These are phyloP conservation scores for Meira miltonrushii DNA, from an alignment of 1,284 basidiomycete species.

Conservation along the genomic window DNA sequence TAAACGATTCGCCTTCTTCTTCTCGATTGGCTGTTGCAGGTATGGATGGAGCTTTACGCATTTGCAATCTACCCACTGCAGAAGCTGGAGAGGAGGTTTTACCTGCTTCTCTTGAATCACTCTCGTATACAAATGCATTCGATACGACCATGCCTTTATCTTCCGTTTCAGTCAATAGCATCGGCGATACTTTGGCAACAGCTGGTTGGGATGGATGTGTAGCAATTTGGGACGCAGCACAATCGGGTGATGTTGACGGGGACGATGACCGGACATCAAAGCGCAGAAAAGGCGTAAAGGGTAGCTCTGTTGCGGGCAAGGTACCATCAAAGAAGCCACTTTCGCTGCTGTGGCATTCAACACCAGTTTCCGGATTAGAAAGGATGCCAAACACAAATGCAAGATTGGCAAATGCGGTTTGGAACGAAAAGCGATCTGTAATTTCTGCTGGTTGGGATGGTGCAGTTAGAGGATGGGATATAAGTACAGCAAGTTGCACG, in stretches of 20 bases:
- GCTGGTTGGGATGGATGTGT: slow-evolving; percentile 46
- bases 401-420: slow-evolving; percentile 27
- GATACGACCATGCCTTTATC: not conserved
- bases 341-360: slow-evolving; percentile 21
- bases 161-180: not conserved
- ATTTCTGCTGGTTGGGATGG: slow-evolving; percentile 46
- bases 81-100: not conserved
- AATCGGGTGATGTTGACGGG: slow-evolving; percentile 18
- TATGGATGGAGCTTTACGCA: slow-evolving; percentile 3
- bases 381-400: slow-evolving; percentile 19
- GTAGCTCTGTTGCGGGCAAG: too few relatives aligned
- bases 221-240: slow-evolving; percentile 32
- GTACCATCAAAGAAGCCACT: slow-evolving; percentile 3
- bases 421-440: slow-evolving; percentile 13
- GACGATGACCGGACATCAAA: slow-evolving; percentile 13
- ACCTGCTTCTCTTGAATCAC: not conserved
- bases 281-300: slow-evolving; percentile 16
- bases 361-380: slow-evolving; percentile 4
- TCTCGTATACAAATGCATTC: not conserved
- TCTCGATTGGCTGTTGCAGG: not conserved
- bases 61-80: slow-evolving; percentile 3
- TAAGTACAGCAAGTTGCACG: slow-evolving; percentile 21
- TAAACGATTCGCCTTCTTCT: not conserved
- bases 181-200: slow-evolving; percentile 21
- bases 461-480: slow-evolving; percentile 40